Base-by-base conservation (phyloP, 2,329 filamentous ascomycete genomes). In the Coniella lustricola region DNA sequence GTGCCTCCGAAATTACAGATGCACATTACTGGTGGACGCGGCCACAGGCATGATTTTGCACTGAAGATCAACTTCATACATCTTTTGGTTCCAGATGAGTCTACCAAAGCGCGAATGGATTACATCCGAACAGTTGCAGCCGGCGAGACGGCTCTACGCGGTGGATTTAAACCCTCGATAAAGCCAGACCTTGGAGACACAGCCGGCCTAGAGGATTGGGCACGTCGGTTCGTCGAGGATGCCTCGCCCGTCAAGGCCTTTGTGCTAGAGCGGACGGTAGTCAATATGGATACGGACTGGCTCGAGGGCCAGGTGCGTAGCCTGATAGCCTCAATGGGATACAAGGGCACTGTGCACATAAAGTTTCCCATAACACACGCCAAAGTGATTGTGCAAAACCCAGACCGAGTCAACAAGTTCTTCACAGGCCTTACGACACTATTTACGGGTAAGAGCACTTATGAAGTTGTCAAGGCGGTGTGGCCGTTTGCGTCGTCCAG, bases 1-100 rank as follows among this genome's bases (percentile, higher is more conserved):
- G 64, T 80, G 0, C 76, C 76, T 17, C 76, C 77, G 7, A 80
- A 80, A 57, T 75, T 73, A 0, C 67, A 73, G 52, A 67, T 80
- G 18, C 67, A 71, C 46, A 68, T 80, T 45, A 64, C 64, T 3
- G 76, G 76, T 38, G 69, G 62, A 29, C 68, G 70, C 25, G 64
- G 66, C n/a, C 75, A 62, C 49, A 63, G 58, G 53, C 56, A 73
- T 29, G 76, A 79, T 59, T 80, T 81, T 55, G 67, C 72, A 49
- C 60, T 80, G 50, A 73, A 70, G 56, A 62, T 79, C 36, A 80
- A 80, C 58, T 63, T 79, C 16, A 75, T 80, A 72, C 66, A 62
- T 41, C 63, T 79, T 10, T 64, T 81, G 4, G 66, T 79, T 2
- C 68, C 75, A 0, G 70, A 75, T 2, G 67, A 73, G 46, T 59